A percentile compares a stretch with the other conserved stretches of the same genome.
These are phyloP conservation scores for Choanephora cucurbitarum DNA, from an alignment of 371 early-diverging fungal genomes.

Conservation along the genomic window DNA sequence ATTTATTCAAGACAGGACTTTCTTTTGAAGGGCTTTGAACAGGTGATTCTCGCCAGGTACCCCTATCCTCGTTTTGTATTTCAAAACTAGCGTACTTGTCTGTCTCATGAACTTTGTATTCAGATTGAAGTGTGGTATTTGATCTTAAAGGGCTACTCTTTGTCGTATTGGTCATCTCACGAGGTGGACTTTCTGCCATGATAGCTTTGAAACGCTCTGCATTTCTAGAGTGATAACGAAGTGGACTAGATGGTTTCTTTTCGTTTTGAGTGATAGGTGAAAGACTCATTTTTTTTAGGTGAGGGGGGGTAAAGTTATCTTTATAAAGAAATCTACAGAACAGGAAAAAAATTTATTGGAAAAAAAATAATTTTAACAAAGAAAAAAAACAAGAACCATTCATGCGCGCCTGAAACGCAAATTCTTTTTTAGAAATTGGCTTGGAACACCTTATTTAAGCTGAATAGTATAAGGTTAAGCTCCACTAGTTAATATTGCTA, in stretches of 20 bases:
- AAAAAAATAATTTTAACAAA: too few relatives aligned
- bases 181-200: constrained; percentile 10
- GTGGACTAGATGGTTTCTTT: neutral
- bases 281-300: neutral
- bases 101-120: constrained; percentile 6
- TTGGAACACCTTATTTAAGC: too few relatives aligned
- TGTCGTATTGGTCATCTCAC: neutral
- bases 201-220: constrained; percentile 8
- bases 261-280: neutral
- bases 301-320: too few relatives aligned
- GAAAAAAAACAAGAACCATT: too few relatives aligned
- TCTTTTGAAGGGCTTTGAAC: neutral
- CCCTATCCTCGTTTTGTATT: constrained; percentile 24
- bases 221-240: constrained; percentile 3
- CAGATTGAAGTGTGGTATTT: neutral
- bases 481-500: too few relatives aligned
- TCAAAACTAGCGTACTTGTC: constrained; percentile 7
- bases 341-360: too few relatives aligned
- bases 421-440: too few relatives aligned
- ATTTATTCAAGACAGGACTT: neutral
- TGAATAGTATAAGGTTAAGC: too few relatives aligned
- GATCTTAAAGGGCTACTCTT: constrained; percentile 2
- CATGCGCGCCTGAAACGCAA: too few relatives aligned
- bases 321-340: too few relatives aligned
- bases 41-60: constrained; percentile 18